A percentile compares a stretch with the other conserved stretches of the same genome.
Conservation (phyloP, 768 basidiomycete genomes). For the Collybia nuda region DNA sequence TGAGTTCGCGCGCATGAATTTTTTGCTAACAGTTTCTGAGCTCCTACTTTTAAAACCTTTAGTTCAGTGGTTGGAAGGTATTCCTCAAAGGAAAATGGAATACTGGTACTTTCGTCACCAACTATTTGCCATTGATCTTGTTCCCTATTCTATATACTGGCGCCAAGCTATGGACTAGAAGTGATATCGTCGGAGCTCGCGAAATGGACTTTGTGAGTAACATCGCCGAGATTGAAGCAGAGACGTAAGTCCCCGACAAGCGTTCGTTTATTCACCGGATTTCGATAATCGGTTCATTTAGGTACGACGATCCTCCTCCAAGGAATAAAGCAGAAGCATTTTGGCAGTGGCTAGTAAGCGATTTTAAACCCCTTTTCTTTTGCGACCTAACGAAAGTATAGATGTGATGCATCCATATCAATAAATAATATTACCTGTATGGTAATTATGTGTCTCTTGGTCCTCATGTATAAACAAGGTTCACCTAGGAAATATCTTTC, state of each 20-base stretch:
- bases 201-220: constrained; percentile 88
- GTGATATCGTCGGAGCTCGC: constrained; percentile 40
- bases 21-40: neutral
- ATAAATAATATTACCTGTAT: too few species aligned
- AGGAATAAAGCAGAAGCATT: constrained; percentile 65
- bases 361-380: constrained; percentile 4
- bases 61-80: constrained; percentile 46
- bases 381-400: too few species aligned
- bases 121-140: constrained; percentile 68
- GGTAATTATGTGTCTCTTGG: neutral
- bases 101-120: constrained; percentile 75
- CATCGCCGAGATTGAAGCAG: constrained; percentile 69
- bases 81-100: constrained; percentile 44
- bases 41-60: neutral
- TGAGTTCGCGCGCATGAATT: constrained; percentile 30
- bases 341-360: constrained; percentile 79
- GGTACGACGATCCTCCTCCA: constrained; percentile 71
- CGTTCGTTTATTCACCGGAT: constrained; percentile 5
- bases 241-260: constrained; percentile 34
- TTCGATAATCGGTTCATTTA: constrained; percentile 12
- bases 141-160: constrained; percentile 77
- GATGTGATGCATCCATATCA: neutral
- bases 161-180: constrained; percentile 54
- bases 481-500: too few species aligned
- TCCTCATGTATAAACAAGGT: too few species aligned